A percentile compares a stretch with the other conserved stretches of the same genome.
Evolutionary conservation across 495 filamentous ascomycete species (phyloP).

Genomic region (Xylona heveae): DNA sequence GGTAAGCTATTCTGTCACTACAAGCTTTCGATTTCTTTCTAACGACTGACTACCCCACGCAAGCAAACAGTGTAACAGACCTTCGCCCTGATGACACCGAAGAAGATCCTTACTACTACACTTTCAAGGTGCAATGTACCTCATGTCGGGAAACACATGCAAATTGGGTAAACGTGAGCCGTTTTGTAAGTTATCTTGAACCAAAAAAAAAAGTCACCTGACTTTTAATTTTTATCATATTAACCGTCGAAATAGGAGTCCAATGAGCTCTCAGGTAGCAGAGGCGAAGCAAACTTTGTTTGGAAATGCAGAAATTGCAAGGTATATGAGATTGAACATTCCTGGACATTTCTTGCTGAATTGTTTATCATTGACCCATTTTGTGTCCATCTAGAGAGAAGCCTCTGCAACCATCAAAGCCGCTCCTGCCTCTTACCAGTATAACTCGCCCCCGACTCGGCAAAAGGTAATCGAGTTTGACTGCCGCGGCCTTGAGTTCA

Average conservation of each 20-base stretch:
- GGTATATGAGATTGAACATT: slow-evolving; percentile 24
- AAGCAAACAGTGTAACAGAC: slow-evolving; percentile 52
- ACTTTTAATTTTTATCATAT: too few relatives aligned
- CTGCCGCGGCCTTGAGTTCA: slow-evolving; percentile 85
- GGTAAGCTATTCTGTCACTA: slow-evolving; percentile 25
- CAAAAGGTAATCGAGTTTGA: slow-evolving; percentile 76
- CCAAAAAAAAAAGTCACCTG: not conserved
- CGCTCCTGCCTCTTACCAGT: slow-evolving; percentile 46
- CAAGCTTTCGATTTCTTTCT: slow-evolving; percentile 6
- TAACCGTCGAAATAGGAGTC: slow-evolving; percentile 59
- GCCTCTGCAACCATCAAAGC: slow-evolving; percentile 50
- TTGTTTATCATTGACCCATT: not conserved
- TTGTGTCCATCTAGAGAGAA: slow-evolving; percentile 25
- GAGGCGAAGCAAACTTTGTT: slow-evolving; percentile 93
- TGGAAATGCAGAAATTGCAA: slow-evolving; percentile 92
- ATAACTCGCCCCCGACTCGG: slow-evolving; percentile 41
- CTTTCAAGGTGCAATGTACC: slow-evolving; percentile 89
- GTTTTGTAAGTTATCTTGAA: slow-evolving; percentile 43
- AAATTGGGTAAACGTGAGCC: slow-evolving; percentile 69
- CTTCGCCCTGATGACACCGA: slow-evolving; percentile 65
- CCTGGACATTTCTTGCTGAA: not conserved
- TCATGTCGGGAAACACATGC: slow-evolving; percentile 82
- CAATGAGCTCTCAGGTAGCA: slow-evolving; percentile 72
- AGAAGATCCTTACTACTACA: slow-evolving; percentile 76
- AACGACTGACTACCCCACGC: too few relatives aligned